These are phyloP conservation scores for Flaveria linearis DNA, from an alignment of 129 eudicot genomes.

Conservation along the genomic window DNA sequence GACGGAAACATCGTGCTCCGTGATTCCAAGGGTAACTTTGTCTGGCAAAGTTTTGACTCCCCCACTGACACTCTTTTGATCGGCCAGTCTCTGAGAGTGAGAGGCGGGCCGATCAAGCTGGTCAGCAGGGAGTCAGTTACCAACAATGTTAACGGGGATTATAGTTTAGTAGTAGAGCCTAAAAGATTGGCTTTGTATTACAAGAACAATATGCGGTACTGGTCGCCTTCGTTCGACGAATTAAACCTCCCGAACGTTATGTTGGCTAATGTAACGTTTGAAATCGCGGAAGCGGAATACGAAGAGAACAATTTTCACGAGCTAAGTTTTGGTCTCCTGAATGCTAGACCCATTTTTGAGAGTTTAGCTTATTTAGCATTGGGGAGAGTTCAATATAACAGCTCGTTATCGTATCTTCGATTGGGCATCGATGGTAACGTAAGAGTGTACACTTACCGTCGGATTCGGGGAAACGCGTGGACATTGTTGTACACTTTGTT, in stretches of 20 bases:
- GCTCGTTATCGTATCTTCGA: slow-evolving; percentile 46
- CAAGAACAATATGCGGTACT: slow-evolving; percentile 20
- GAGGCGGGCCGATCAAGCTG: slow-evolving; percentile 24
- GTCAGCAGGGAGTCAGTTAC: slow-evolving; percentile 38
- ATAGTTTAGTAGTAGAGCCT: slow-evolving; percentile 38
- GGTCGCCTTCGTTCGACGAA: background rate
- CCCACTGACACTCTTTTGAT: slow-evolving; percentile 54
- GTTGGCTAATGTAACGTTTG: background rate
- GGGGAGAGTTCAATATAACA: slow-evolving; percentile 28
- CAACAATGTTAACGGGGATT: slow-evolving; percentile 30
- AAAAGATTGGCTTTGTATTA: slow-evolving; percentile 31
- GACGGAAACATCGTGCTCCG: slow-evolving; percentile 48
- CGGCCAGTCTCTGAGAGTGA: slow-evolving; percentile 37
- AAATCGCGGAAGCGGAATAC: background rate
- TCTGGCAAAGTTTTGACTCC: slow-evolving; percentile 55
- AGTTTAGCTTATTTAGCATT: background rate
- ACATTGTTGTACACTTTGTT: slow-evolving; percentile 8
- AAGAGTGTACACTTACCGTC: slow-evolving; percentile 23
- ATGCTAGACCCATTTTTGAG: background rate
- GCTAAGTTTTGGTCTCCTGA: background rate
- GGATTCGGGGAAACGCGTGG: background rate
- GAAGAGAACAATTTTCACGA: background rate
- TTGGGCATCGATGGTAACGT: slow-evolving; percentile 57
- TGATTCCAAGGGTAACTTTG: slow-evolving; percentile 38
- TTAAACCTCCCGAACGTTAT: background rate